These are phyloP conservation scores for Xylaria arbuscula DNA, from an alignment of 2,329 filamentous ascomycete species.

Conservation along the genomic window DNA sequence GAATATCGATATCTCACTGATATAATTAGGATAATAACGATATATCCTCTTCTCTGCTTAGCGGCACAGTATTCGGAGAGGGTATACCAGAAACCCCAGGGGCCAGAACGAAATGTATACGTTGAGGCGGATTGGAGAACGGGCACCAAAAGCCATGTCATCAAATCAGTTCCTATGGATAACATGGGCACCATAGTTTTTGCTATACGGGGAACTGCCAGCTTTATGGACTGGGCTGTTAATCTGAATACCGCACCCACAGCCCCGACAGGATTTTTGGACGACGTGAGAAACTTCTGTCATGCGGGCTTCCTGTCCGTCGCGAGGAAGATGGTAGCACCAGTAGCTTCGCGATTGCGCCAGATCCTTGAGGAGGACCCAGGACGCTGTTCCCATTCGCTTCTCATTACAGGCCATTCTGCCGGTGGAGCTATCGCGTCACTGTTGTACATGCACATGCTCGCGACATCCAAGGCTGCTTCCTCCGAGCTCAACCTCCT, in stretches of 20 bases:
- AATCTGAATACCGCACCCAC: slow-evolving; percentile 78
- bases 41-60: slow-evolving; percentile 80
- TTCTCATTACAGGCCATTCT: slow-evolving; percentile 87
- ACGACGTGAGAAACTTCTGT: slow-evolving; percentile 80
- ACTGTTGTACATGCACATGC: slow-evolving; percentile 85
- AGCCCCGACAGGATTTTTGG: slow-evolving; percentile 76
- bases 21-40: slow-evolving; percentile 69
- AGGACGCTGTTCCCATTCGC: slow-evolving; percentile 70
- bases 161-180: slow-evolving; percentile 83
- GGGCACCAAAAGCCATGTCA: slow-evolving; percentile 84
- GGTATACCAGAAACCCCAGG: slow-evolving; percentile 75
- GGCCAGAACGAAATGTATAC: slow-evolving; percentile 73
- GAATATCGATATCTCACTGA: slow-evolving; percentile 38
- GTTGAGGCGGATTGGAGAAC: slow-evolving; percentile 76
- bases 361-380: slow-evolving; percentile 79
- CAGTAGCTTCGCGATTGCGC: slow-evolving; percentile 76
- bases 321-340: slow-evolving; percentile 77
- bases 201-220: slow-evolving; percentile 82
- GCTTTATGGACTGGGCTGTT: slow-evolving; percentile 87
- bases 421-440: slow-evolving; percentile 86
- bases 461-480: slow-evolving; percentile 65
- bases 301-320: slow-evolving; percentile 84
- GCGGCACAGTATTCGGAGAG: slow-evolving; percentile 81
- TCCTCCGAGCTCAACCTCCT: slow-evolving; percentile 76
- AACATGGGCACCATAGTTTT: slow-evolving; percentile 83